Evolutionary conservation across 768 basidiomycete genomes (phyloP).

Genomic region (Pisolithus microcarpus): DNA sequence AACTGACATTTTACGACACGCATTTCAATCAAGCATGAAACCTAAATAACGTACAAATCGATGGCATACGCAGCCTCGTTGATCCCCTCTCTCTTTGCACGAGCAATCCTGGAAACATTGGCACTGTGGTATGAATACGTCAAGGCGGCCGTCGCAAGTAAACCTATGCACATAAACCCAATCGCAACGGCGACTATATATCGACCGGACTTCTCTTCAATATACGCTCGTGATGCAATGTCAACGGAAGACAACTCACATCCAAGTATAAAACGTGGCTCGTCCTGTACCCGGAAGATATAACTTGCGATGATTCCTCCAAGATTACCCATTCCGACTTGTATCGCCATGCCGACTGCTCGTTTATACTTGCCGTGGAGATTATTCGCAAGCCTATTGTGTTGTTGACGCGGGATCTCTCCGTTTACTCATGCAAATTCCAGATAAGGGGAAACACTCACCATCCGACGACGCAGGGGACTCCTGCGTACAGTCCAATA

Average conservation of each 20-base stretch:
- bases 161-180: slow-evolving; percentile 59
- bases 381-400: slow-evolving; percentile 4
- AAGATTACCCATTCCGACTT: slow-evolving; percentile 57
- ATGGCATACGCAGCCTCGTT: not conserved
- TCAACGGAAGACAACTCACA: slow-evolving; percentile 34
- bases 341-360: slow-evolving; percentile 5
- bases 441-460: slow-evolving; percentile 16
- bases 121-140: not conserved
- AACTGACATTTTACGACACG: too few species aligned
- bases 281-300: slow-evolving; percentile 52
- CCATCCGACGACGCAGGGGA: slow-evolving; percentile 57
- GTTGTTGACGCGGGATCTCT: too few species aligned
- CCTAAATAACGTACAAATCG: not conserved
- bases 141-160: slow-evolving; percentile 14
- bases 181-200: slow-evolving; percentile 48
- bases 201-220: not conserved
- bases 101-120: not conserved
- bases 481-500: slow-evolving; percentile 48
- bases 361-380: slow-evolving; percentile 6
- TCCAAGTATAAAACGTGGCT: slow-evolving; percentile 54
- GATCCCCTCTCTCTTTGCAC: not conserved
- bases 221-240: not conserved
- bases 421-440: not conserved
- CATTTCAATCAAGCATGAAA: too few species aligned
- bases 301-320: slow-evolving; percentile 54